Conservation (phyloP, 208 protist genomes). For the Crithidia bombi region DNA sequence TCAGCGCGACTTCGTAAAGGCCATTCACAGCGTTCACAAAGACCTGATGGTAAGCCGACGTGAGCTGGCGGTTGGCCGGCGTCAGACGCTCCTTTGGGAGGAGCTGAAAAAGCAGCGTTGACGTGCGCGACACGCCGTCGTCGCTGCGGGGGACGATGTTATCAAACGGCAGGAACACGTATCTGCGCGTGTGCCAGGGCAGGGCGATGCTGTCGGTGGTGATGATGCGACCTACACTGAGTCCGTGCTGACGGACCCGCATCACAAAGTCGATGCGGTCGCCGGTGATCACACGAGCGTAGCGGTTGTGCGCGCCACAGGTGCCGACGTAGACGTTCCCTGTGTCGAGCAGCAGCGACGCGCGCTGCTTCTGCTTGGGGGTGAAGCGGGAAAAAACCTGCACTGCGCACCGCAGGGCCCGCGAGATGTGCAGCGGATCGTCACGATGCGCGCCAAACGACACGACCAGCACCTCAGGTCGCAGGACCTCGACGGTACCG, state of each 20-base stretch:
- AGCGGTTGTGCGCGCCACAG: conserved; percentile 56
- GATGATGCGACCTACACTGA: conserved; percentile 36
- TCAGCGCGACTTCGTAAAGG: conserved; percentile 25
- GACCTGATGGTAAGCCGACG: conserved; percentile 11
- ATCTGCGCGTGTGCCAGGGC: conserved; percentile 22
- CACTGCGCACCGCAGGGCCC: conserved; percentile 47
- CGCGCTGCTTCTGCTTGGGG: conserved; percentile 2
- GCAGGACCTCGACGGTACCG: conserved; percentile 56
- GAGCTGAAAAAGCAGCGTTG: conserved; percentile 40
- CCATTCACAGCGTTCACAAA: conserved; percentile 31
- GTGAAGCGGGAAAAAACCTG: conserved; percentile 18
- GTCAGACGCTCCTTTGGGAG: conserved; percentile 23
- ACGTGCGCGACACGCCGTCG: not conserved
- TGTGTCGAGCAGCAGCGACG: conserved; percentile 46
- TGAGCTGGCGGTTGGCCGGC: not conserved
- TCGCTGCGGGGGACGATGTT: conserved; percentile 31
- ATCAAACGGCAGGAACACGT: conserved; percentile 39
- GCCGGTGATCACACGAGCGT: conserved; percentile 46
- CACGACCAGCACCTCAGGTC: conserved; percentile 49
- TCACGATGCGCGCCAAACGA: conserved; percentile 62
- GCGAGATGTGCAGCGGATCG: conserved; percentile 32
- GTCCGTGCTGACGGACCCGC: conserved; percentile 32
- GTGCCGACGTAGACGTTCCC: conserved; percentile 64
- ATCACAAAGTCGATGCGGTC: conserved; percentile 45
- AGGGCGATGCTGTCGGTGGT: conserved; percentile 39